Conservation (phyloP, 2,329 filamentous ascomycete genomes). For the Sporothrix protearum region DNA sequence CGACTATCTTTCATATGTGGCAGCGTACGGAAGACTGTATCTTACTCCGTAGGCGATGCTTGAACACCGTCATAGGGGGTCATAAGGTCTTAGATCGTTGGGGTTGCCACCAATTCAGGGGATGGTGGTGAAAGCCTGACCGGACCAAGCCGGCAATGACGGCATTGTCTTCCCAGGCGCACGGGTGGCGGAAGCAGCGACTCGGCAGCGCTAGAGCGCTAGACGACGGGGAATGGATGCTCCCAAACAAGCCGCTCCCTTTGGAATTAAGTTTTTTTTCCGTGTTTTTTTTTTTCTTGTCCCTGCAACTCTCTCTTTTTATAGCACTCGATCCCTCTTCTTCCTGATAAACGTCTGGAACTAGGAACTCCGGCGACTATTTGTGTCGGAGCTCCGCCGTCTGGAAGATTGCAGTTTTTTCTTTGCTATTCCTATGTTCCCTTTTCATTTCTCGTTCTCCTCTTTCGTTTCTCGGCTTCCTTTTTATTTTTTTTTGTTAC, state of each 20-base stretch:
- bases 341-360: background rate
- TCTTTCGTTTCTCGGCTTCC: background rate
- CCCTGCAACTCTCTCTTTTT: background rate
- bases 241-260: background rate
- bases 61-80: background rate
- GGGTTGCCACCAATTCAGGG: conserved; percentile 1
- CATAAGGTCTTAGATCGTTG: background rate
- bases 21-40: conserved; percentile 3
- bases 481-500: background rate
- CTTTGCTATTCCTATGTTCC: background rate
- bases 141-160: conserved; percentile 20
- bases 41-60: background rate
- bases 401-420: background rate
- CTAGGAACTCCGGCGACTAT: background rate
- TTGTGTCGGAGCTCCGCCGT: background rate
- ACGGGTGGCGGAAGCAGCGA: conserved; percentile 17
- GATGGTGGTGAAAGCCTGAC: background rate
- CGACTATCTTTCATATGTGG: background rate
- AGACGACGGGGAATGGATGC: background rate
- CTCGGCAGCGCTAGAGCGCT: conserved; percentile 10
- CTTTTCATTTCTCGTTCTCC: no score
- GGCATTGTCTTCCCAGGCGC: conserved; percentile 6
- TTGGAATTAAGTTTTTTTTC: background rate
- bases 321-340: background rate
- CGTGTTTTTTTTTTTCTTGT: background rate